These are phyloP conservation scores for Solanum pinnatisectum DNA, from an alignment of 257 asterid genomes.

Conservation along the genomic window DNA sequence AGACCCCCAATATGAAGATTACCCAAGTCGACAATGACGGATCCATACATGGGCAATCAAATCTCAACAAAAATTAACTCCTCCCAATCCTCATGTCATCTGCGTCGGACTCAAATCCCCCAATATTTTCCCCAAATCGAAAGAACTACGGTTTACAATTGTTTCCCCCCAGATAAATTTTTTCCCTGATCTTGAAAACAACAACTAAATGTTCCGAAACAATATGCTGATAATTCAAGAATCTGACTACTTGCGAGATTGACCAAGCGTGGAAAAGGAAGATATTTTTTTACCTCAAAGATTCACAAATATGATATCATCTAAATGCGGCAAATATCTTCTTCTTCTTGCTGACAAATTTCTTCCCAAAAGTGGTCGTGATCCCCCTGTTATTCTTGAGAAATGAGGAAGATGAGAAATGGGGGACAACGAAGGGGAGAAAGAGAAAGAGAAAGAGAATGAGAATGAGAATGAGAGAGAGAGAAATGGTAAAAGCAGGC, in stretches of 20 bases:
- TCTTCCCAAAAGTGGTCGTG: neutral
- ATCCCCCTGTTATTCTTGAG: constrained; percentile 2
- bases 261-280: too few relatives aligned
- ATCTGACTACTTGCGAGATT: neutral
- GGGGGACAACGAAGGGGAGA: constrained; percentile 12
- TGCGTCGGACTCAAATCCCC: constrained; percentile 17
- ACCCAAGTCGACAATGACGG: constrained; percentile 24
- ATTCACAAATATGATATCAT: neutral
- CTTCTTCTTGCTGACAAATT: neutral
- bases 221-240: neutral
- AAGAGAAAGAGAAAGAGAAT: neutral
- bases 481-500: neutral
- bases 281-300: neutral
- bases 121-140: neutral
- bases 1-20: constrained; percentile 9
- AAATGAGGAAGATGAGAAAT: neutral
- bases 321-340: neutral
- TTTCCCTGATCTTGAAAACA: neutral
- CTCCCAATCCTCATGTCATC: constrained; percentile 32
- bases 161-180: neutral
- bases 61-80: constrained; percentile 9
- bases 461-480: too few relatives aligned
- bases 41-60: constrained; percentile 34
- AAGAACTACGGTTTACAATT: neutral
- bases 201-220: neutral